Conservation (phyloP, 805 yeast genomes). For the Metschnikowia proteae region DNA sequence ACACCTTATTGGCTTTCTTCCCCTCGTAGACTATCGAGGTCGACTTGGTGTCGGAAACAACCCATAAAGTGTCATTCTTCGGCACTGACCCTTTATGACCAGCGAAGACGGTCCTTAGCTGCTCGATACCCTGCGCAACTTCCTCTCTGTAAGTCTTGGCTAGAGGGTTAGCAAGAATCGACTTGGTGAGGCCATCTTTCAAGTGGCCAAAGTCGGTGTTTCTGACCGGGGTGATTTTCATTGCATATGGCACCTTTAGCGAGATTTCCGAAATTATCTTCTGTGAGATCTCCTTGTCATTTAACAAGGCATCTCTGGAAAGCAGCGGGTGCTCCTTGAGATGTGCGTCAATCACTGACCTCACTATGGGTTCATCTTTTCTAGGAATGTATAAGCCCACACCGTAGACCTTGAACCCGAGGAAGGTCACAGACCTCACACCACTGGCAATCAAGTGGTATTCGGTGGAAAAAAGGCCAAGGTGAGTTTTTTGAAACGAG, state of each 20-base stretch:
- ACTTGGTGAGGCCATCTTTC: conserved; percentile 82
- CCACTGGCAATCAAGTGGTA: conserved; percentile 75
- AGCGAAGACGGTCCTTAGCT: conserved; percentile 57
- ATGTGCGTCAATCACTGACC: conserved; percentile 6
- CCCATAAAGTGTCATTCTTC: conserved; percentile 62
- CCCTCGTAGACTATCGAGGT: conserved; percentile 13
- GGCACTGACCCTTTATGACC: conserved; percentile 67
- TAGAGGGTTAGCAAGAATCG: conserved; percentile 64
- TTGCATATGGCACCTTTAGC: conserved; percentile 57
- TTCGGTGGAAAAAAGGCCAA: conserved; percentile 24
- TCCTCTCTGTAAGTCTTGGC: conserved; percentile 44
- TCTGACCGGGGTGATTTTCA: conserved; percentile 80
- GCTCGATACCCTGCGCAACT: conserved; percentile 58
- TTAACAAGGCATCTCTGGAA: conserved; percentile 24
- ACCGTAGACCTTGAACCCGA: conserved; percentile 81
- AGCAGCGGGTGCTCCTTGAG: conserved; percentile 7
- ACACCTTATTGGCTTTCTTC: conserved; percentile 12
- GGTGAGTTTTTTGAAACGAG: conserved; percentile 5
- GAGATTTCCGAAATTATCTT: conserved; percentile 54
- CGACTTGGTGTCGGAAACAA: conserved; percentile 31
- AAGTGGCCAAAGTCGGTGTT: conserved; percentile 89
- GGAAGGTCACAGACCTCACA: conserved; percentile 75
- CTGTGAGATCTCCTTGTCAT: conserved; percentile 50
- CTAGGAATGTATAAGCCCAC: conserved; percentile 75
- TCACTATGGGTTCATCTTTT: conserved; percentile 41